Percentiles rank a stretch among this genome's conserved stretches.
Evolutionary conservation across 164 flowering plant genomes (phyloP).

Genomic region (Platanus orientalis): DNA sequence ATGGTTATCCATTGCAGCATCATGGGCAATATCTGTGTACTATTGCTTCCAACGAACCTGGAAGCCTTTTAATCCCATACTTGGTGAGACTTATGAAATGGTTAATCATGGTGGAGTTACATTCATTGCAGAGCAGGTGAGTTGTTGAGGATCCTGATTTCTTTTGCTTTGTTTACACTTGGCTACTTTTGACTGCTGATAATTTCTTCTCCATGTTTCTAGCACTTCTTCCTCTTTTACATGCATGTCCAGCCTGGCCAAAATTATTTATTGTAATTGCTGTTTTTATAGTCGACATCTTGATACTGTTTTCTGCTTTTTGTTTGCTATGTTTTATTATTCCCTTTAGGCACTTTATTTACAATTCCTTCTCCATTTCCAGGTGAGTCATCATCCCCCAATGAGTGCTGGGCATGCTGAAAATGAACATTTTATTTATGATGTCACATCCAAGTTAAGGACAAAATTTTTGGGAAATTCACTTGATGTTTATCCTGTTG

Average conservation of each 20-base stretch:
- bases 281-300: neutral
- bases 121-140: slow-evolving; percentile 84
- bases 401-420: slow-evolving; percentile 89
- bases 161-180: too few relatives aligned
- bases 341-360: slow-evolving; percentile 1
- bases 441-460: slow-evolving; percentile 73
- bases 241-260: neutral
- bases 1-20: slow-evolving; percentile 38
- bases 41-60: slow-evolving; percentile 65
- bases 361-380: slow-evolving; percentile 12
- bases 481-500: slow-evolving; percentile 73
- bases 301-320: neutral
- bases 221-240: neutral
- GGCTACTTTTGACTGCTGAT: neutral
- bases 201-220: neutral
- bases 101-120: slow-evolving; percentile 65
- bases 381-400: slow-evolving; percentile 95
- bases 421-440: slow-evolving; percentile 77
- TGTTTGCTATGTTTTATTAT: neutral
- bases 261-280: neutral
- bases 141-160: neutral
- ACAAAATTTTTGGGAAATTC: slow-evolving; percentile 81
- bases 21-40: slow-evolving; percentile 85
- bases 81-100: slow-evolving; percentile 94
- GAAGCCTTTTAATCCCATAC: slow-evolving; percentile 95